Conservation (phyloP, 2,329 filamentous ascomycete species). For the Sclerotinia trifoliorum region DNA sequence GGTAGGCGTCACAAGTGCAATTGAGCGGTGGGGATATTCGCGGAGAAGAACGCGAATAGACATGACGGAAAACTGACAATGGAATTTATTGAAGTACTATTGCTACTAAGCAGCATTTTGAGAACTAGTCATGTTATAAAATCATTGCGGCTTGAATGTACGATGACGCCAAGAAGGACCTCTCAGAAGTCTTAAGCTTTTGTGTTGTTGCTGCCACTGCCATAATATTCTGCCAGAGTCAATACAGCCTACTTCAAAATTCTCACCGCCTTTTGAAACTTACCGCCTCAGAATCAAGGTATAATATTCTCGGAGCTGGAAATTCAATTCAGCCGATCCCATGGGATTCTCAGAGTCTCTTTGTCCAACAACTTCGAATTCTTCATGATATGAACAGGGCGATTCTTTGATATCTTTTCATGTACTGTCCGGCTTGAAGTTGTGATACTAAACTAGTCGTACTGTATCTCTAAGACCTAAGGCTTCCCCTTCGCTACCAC, state of each 20-base stretch:
- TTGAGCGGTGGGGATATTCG: conserved; percentile 82
- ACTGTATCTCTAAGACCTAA: conserved; percentile 4
- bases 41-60: conserved; percentile 52
- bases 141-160: conserved; percentile 12
- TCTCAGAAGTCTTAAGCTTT: background rate
- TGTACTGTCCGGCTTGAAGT: background rate
- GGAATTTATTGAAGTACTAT: conserved; percentile 19
- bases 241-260: background rate
- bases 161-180: conserved; percentile 12
- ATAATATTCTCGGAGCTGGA: no score
- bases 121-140: conserved; percentile 16
- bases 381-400: background rate
- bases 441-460: background rate
- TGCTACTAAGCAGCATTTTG: conserved; percentile 22
- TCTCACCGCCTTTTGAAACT: background rate
- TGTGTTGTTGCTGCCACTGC: conserved; percentile 5
- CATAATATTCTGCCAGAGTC: background rate
- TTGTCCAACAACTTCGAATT: background rate
- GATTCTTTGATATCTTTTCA: background rate
- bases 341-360: background rate
- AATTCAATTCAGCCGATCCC: background rate
- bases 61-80: conserved; percentile 31
- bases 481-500: background rate
- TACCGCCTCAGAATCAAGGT: background rate
- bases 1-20: conserved; percentile 76